phyloP scores from a whole-genome alignment of 2,329 filamentous ascomycete genomes.

The Dactylonectria macrodidyma region DNA sequence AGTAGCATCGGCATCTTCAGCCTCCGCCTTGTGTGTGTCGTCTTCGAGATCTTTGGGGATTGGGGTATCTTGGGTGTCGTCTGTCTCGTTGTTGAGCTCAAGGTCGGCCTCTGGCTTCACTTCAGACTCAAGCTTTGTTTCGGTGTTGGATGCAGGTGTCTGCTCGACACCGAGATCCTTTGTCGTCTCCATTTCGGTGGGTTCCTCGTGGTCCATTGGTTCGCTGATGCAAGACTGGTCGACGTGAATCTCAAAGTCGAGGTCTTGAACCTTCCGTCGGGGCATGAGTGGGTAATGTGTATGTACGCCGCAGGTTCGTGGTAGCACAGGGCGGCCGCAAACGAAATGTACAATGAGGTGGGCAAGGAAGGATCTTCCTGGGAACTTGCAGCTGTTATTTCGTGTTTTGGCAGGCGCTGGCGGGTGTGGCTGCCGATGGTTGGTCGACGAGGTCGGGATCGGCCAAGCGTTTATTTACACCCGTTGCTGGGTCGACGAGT shows the following conservation, averaged over 20 bases:
- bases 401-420: slow-evolving; percentile 21
- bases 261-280: slow-evolving; percentile 51
- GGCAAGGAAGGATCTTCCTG: slow-evolving; percentile 36
- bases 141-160: slow-evolving; percentile 25
- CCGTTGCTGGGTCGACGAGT: slow-evolving; percentile 53
- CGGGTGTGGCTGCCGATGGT: slow-evolving; percentile 49
- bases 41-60: slow-evolving; percentile 4
- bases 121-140: slow-evolving; percentile 32
- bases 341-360: slow-evolving; percentile 25
- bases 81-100: slow-evolving; percentile 21
- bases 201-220: slow-evolving; percentile 56
- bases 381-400: slow-evolving; percentile 44
- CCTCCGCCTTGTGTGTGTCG: slow-evolving; percentile 21
- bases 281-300: slow-evolving; percentile 43
- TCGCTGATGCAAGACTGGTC: slow-evolving; percentile 61
- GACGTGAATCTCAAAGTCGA: slow-evolving; percentile 65
- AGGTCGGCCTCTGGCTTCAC: slow-evolving; percentile 31
- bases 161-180: slow-evolving; percentile 30
- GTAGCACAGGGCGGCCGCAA: slow-evolving; percentile 35
- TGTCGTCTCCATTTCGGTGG: slow-evolving; percentile 17
- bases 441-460: slow-evolving; percentile 46
- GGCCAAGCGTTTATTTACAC: slow-evolving; percentile 52
- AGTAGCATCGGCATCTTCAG: slow-evolving; percentile 19
- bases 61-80: slow-evolving; percentile 10
- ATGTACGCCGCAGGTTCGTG: slow-evolving; percentile 34